Evolutionary conservation across 2,329 filamentous ascomycete species (phyloP).

Genomic region (Zymoseptoria tritici): DNA sequence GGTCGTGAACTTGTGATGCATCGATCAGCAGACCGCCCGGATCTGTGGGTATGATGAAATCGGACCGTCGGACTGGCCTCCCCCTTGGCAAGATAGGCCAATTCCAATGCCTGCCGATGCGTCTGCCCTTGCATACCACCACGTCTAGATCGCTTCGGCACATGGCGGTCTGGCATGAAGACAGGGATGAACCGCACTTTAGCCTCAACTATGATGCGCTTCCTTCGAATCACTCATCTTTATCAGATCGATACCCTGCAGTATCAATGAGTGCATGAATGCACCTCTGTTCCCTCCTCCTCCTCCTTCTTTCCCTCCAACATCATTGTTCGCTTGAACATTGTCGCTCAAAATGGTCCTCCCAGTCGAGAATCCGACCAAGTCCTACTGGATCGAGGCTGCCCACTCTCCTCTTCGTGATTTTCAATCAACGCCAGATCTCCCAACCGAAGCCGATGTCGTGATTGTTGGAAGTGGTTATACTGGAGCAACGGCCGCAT

Average conservation of each 20-base stretch:
- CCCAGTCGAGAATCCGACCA: constrained; percentile 14
- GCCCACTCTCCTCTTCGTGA: constrained; percentile 17
- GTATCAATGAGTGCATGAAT: not conserved
- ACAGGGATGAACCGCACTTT: not conserved
- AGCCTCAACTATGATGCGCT: not conserved
- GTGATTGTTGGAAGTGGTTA: constrained; percentile 48
- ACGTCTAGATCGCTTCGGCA: not conserved
- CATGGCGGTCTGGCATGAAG: not conserved
- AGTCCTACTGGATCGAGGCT: constrained; percentile 23
- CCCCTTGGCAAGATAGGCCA: not conserved
- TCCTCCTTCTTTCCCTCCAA: not conserved
- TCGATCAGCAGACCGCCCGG: too few relatives aligned
- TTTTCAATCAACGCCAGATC: constrained; percentile 11
- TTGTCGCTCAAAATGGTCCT: constrained; percentile 12
- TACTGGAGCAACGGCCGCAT: constrained; percentile 27
- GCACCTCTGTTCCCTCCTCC: not conserved
- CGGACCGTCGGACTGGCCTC: too few relatives aligned
- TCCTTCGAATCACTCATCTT: not conserved
- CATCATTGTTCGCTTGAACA: not conserved
- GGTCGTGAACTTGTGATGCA: too few relatives aligned
- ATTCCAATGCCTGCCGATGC: not conserved
- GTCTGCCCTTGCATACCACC: not conserved
- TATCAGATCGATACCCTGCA: not conserved
- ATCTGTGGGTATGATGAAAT: too few relatives aligned
- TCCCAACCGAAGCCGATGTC: constrained; percentile 36